Evolutionary conservation across 2,329 filamentous ascomycete species (phyloP), one percentile per base, ranked within the genome.

Genomic region (Curvularia sp.): DNA sequence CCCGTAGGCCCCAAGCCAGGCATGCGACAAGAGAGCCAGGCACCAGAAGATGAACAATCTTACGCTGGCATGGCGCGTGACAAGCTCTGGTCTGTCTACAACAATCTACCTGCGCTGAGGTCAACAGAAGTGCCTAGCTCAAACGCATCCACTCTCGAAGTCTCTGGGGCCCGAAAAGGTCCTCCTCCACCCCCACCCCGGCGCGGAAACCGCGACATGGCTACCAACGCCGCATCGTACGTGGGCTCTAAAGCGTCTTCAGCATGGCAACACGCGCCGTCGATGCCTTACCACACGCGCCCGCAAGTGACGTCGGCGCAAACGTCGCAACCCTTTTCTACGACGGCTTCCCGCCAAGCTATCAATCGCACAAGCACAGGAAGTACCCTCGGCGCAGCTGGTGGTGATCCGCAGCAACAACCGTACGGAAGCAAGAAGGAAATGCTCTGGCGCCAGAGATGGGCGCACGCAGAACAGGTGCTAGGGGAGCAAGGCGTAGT

Each of bases 401-500:
- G 33, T 12, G 13, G 33, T 12, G 30, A 35, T 5, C 3, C 4
- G 1, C 33, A 38, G 35, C 35, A 38, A 18, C 44, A 68, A 9
- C 57, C 68, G 38, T 69, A 70, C 49, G 69, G 79, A 49, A 91
- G 86, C 74, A 92, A 89, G 78, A 89, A 91, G 64, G 81, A 92
- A 55, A 88, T 89, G 59, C 71, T 92, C 48, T 95, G 91, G 91
- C 82, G 83, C 61, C 84, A 88, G 55, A 80, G 91, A 41, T 85
- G 91, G 79, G 84, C 83, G 42, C 80, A 85, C 44, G 90, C 91
- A 3, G 86, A 89, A 62, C 80, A 81, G 42, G 79, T 86, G 30
- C 81, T 94, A 9, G 85, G 86, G n/a, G 79, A 81, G 5, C 80
- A 87, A 39, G 89, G 89, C 4, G 89, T 95, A 0, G 79, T 84